These are phyloP conservation scores for Euphorbia tirucalli DNA, from an alignment of 345 rosid genomes.

Conservation along the genomic window DNA sequence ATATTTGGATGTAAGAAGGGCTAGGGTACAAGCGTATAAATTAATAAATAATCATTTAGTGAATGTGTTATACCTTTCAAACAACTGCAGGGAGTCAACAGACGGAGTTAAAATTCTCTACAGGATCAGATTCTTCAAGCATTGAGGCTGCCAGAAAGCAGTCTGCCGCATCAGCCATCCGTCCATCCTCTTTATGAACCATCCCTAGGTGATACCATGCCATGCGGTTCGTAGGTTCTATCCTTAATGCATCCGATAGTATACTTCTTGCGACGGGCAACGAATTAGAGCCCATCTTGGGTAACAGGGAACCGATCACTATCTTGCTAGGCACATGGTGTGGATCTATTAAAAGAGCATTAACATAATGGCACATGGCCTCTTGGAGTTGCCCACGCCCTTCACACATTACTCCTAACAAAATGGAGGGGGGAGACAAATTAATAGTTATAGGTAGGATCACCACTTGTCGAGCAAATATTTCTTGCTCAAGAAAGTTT, in stretches of 20 bases:
- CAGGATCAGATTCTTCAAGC: conserved; percentile 91
- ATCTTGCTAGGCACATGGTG: conserved; percentile 65
- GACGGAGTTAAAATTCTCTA: conserved; percentile 76
- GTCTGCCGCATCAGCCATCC: conserved; percentile 80
- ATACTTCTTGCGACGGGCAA: conserved; percentile 83
- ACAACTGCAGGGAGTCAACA: conserved; percentile 26
- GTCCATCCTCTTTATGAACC: conserved; percentile 75
- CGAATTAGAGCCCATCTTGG: conserved; percentile 48
- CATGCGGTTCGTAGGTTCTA: conserved; percentile 77
- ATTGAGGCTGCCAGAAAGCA: conserved; percentile 94
- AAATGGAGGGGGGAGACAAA: not conserved
- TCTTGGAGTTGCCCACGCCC: conserved; percentile 57
- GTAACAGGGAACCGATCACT: conserved; percentile 51
- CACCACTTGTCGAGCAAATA: not conserved
- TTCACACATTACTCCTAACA: conserved; percentile 66
- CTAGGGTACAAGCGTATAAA: too few species aligned
- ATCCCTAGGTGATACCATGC: conserved; percentile 90
- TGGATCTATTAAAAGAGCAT: conserved; percentile 59
- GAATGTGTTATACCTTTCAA: conserved; percentile 20
- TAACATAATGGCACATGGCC: conserved; percentile 51
- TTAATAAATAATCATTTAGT: not conserved
- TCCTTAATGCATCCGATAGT: conserved; percentile 82
- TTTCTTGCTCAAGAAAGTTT: not conserved
- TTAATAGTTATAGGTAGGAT: too few species aligned
- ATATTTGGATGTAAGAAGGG: too few species aligned